Evolutionary conservation across 331 rosid species (phyloP), one percentile per base, ranked within the genome.

Genomic region (Prunus yedoensis): DNA sequence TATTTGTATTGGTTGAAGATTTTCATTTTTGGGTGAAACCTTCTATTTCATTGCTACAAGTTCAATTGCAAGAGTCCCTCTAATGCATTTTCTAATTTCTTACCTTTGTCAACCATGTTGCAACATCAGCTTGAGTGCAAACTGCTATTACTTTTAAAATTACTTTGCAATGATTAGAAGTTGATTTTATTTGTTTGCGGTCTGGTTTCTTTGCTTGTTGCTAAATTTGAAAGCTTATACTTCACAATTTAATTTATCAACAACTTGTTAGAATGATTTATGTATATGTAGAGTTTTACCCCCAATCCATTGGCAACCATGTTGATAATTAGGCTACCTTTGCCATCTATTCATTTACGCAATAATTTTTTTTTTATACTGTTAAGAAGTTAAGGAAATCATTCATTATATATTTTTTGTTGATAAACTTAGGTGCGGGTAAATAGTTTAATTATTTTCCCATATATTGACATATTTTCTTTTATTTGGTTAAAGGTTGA

Each of bases 401-500:
- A 8, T 35, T 35, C 41, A 35, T 35, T 60, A 30, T 63, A 16
- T n/a, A 20, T 8, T 20, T n/a, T 20, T 71, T 13, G 65, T 20
- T 56, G 66, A 20, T 71, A 21, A 66, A 15, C 23, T 2, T 11
- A 4, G 52, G 21, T 71, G 53, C 28, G 3, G 30, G 63, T 59
- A 16, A 54, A 27, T 57, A 56, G 57, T 68, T 4, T 74, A 62
- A 8, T 66, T 25, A n/a, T 23, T 17, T 66, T 21, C 4, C 74
- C 54, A 28, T 43, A 1, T 47, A 15, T 45, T 50, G 30, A 69
- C 45, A 18, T 49, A 0, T 74, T n/a, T 63, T 57, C 54, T 28
- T 10, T 58, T 13, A 20, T 49, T 18, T 71, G 59, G 50, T 74
- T 74, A 17, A 73, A 93, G 98, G 98, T 93, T 59, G 98, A 93